These are phyloP conservation scores for Epichloe scottii DNA, from an alignment of 2,329 filamentous ascomycete species.

Conservation along the genomic window DNA sequence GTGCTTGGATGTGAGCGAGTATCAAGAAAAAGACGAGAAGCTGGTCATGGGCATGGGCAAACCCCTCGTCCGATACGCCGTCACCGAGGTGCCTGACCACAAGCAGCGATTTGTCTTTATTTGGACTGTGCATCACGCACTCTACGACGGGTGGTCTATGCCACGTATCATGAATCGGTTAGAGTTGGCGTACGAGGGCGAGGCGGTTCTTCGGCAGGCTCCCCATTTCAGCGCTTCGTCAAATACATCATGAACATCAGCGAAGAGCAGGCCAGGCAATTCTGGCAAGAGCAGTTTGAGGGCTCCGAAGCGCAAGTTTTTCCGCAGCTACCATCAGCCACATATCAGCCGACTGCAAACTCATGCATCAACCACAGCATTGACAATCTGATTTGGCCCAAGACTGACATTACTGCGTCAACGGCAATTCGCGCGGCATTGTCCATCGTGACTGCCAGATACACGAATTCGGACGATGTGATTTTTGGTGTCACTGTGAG, in stretches of 20 bases:
- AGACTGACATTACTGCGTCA: conserved; percentile 9
- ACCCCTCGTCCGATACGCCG: conserved; percentile 8
- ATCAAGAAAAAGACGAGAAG: conserved; percentile 19
- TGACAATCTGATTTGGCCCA: conserved; percentile 4
- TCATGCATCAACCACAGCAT: not conserved
- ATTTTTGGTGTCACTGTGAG: conserved; percentile 15
- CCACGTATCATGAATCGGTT: conserved; percentile 27
- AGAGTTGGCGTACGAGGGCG: conserved; percentile 22
- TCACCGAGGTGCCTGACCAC: not conserved
- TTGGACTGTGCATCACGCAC: conserved; percentile 33
- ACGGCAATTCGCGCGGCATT: conserved; percentile 15
- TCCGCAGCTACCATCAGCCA: not conserved
- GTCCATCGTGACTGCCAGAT: conserved; percentile 22
- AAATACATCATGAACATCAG: conserved; percentile 25
- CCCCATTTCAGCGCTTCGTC: conserved; percentile 27
- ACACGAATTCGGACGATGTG: conserved; percentile 21
- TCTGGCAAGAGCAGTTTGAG: conserved; percentile 21
- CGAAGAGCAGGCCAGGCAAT: conserved; percentile 21
- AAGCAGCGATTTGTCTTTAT: conserved; percentile 12
- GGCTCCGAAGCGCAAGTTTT: not conserved
- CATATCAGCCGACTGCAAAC: conserved; percentile 1
- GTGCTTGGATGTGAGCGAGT: conserved; percentile 19
- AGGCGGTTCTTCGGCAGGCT: conserved; percentile 13
- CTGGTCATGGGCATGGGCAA: conserved; percentile 13
- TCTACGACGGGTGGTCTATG: conserved; percentile 41